phyloP scores from a whole-genome alignment of 106 monocot species.

The Allium fistulosum region DNA sequence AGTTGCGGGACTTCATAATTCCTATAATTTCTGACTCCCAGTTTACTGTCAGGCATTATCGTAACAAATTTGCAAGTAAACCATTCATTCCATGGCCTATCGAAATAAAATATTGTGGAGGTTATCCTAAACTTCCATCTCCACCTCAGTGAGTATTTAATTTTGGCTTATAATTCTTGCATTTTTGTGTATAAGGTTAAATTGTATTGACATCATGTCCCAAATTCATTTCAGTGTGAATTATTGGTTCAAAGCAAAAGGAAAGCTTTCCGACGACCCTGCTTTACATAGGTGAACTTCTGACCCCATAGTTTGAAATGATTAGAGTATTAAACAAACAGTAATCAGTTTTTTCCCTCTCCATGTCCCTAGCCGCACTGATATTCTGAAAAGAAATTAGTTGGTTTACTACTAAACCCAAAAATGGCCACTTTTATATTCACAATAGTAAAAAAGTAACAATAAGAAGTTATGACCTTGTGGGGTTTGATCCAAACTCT shows the following conservation, averaged over 20 bases:
- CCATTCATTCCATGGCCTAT: slow-evolving; percentile 82
- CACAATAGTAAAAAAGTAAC: too few species aligned
- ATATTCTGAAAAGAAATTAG: too few species aligned
- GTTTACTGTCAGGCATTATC: slow-evolving; percentile 36
- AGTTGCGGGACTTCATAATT: too few species aligned
- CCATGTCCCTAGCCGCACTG: too few species aligned
- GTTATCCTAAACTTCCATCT: slow-evolving; percentile 17
- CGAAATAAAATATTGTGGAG: slow-evolving; percentile 71
- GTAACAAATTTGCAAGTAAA: slow-evolving; percentile 47
- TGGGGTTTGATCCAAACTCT: too few species aligned
- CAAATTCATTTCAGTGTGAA: slow-evolving; percentile 36
- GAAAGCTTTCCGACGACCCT: slow-evolving; percentile 77
- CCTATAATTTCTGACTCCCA: not conserved
- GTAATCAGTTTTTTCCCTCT: too few species aligned
- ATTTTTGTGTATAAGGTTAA: not conserved
- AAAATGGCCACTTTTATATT: too few species aligned
- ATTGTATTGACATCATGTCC: not conserved
- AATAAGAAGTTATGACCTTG: too few species aligned
- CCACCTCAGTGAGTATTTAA: slow-evolving; percentile 39
- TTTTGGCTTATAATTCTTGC: not conserved
- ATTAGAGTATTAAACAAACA: too few species aligned
- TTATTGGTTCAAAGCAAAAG: slow-evolving; percentile 86
- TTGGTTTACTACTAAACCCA: too few species aligned
- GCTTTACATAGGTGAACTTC: slow-evolving; percentile 71
- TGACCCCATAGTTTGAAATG: not conserved